Evolutionary conservation across 2,329 filamentous ascomycete genomes (phyloP), one percentile per base, ranked within the genome.

Genomic region (Pezicula carpinea): DNA sequence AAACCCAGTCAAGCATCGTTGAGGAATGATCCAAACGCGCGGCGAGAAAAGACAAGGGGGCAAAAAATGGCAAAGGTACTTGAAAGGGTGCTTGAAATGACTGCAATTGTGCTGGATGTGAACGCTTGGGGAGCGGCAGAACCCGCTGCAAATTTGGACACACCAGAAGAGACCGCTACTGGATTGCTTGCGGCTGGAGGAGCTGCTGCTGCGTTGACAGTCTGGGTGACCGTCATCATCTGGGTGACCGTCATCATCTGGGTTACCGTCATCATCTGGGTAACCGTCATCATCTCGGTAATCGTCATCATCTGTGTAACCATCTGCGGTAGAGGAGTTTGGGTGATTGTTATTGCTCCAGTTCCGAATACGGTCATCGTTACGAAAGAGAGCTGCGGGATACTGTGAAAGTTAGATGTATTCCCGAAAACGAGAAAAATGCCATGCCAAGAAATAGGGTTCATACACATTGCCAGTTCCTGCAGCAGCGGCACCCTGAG

Each of bases 311-410:
- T 8, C 26, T 29, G 26, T 8, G 26, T 29, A 13, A 29, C 5
- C 8, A 29, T 29, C 26, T 29, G 26, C 4, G 26, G 40, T 13
- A 64, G 52, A 17, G 65, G 63, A 4, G 69, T 71, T 40, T 69
- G 60, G 5, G 67, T 72, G 18, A 69, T 57, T 18, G 66, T 68
- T n/a, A 47, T 35, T 15, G 47, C 23, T n/a, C 65, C 66, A 18
- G 56, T 57, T 5, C 46, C 59, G 41, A 60, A 66, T 21, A 67
- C 58, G 5, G 66, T 69, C 6, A 56, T 62, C 15, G 66, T 68
- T n/a, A 69, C 50, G 54, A 68, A 64, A 5, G 66, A 65, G 10
- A 67, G 52, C 53, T 66, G 64, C 13, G 52, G 52, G 34, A 23
- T 33, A 46, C 43, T 51, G 31, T 34, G 18, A 36, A 14, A 38